Conservation (phyloP, 148 eudicot genomes). For the Diospyros lotus region DNA sequence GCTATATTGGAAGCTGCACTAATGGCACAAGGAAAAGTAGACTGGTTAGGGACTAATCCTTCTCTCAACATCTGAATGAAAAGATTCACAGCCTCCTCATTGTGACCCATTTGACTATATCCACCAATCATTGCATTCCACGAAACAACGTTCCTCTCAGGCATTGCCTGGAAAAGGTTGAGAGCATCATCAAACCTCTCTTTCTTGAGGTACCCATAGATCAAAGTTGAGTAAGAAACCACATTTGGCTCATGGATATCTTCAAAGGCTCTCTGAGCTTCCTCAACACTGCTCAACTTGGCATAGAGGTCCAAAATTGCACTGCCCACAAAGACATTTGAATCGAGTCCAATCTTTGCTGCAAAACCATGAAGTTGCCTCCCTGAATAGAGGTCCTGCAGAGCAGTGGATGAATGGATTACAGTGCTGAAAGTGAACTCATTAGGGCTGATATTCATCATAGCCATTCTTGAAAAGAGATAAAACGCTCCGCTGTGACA, state of each 20-base stretch:
- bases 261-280: constrained; percentile 38
- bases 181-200: constrained; percentile 33
- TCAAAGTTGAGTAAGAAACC: constrained; percentile 46
- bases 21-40: constrained; percentile 38
- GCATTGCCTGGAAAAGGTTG: constrained; percentile 34
- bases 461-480: constrained; percentile 32
- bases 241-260: constrained; percentile 47
- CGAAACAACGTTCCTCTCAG: constrained; percentile 50
- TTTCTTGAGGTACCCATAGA: constrained; percentile 34
- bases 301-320: constrained; percentile 36
- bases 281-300: constrained; percentile 34
- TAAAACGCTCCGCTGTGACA: constrained; percentile 25
- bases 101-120: constrained; percentile 37
- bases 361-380: constrained; percentile 40
- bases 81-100: constrained; percentile 51
- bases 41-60: constrained; percentile 31
- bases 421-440: constrained; percentile 47
- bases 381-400: constrained; percentile 30
- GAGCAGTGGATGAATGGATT: constrained; percentile 28
- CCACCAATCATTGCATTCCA: constrained; percentile 63
- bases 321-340: constrained; percentile 49
- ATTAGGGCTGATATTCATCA: constrained; percentile 28
- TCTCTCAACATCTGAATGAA: constrained; percentile 48
- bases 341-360: constrained; percentile 24
- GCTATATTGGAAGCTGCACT: constrained; percentile 51